These are phyloP conservation scores for Eucalyptus erythrocorys DNA, from an alignment of 345 rosid genomes.

Conservation along the genomic window DNA sequence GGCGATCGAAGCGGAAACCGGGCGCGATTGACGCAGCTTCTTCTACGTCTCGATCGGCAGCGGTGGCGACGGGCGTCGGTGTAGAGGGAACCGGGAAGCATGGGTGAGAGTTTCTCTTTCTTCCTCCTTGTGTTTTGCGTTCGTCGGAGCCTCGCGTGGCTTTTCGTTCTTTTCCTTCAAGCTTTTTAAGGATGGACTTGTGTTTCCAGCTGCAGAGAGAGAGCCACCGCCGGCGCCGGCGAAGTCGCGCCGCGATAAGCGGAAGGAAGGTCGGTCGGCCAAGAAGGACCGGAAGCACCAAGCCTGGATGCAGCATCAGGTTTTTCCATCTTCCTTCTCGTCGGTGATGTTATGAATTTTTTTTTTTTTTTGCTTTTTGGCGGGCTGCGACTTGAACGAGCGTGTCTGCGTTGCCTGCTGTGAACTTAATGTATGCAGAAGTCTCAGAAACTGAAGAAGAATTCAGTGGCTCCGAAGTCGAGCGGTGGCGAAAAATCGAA, in stretches of 20 bases:
- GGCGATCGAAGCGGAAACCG: not conserved
- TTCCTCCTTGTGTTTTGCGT: not conserved
- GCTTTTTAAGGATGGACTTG: not conserved
- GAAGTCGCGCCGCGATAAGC: conserved; percentile 40
- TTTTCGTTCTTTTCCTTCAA: not conserved
- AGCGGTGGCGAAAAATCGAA: conserved; percentile 3
- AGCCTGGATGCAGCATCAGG: conserved; percentile 60
- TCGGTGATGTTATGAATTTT: not conserved
- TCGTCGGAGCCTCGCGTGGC: not conserved
- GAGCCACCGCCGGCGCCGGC: not conserved
- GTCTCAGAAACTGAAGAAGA: conserved; percentile 22
- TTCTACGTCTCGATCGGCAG: not conserved
- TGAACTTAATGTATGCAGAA: conserved; percentile 15
- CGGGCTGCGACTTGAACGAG: not conserved
- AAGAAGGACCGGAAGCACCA: conserved; percentile 36
- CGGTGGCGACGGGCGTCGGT: not conserved
- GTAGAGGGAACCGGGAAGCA: not conserved
- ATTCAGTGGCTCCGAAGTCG: not conserved
- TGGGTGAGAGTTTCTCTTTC: not conserved
- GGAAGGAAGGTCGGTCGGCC: conserved; percentile 50
- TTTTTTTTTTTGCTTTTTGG: not conserved
- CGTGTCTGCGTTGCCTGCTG: not conserved
- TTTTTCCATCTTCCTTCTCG: not conserved
- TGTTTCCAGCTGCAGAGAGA: conserved; percentile 1
- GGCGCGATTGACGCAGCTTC: not conserved